phyloP scores from a whole-genome alignment of 2,329 filamentous ascomycete species.

The Pezicula carpinea region DNA sequence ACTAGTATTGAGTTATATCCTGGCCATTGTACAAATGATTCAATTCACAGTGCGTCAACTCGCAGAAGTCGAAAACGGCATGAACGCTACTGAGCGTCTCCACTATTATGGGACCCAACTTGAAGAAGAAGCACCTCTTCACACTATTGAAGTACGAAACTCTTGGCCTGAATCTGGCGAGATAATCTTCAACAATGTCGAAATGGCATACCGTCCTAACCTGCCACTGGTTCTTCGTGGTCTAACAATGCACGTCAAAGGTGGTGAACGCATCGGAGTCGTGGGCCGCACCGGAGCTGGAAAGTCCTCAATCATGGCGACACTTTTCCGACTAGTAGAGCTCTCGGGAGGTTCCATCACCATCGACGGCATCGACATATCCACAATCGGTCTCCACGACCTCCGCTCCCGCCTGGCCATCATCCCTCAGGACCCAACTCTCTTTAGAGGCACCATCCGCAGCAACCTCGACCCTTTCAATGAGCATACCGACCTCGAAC shows the following conservation, averaged over 20 bases:
- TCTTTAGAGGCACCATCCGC: slow-evolving; percentile 76
- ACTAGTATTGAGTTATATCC: slow-evolving; percentile 86
- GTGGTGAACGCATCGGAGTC: slow-evolving; percentile 76
- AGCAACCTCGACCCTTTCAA: slow-evolving; percentile 77
- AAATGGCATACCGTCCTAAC: slow-evolving; percentile 72
- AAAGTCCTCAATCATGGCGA: slow-evolving; percentile 80
- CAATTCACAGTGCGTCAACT: slow-evolving; percentile 93
- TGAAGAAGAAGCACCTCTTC: slow-evolving; percentile 83
- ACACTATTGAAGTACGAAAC: background rate
- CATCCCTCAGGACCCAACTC: slow-evolving; percentile 79
- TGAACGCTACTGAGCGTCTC: slow-evolving; percentile 92
- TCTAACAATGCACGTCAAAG: slow-evolving; percentile 65
- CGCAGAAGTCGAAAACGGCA: slow-evolving; percentile 94
- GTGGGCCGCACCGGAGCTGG: slow-evolving; percentile 79
- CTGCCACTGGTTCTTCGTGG: slow-evolving; percentile 70
- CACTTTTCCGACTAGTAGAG: slow-evolving; percentile 72
- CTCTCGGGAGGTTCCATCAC: slow-evolving; percentile 57
- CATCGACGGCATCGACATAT: slow-evolving; percentile 66
- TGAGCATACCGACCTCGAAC: slow-evolving; percentile 71
- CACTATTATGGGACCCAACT: slow-evolving; percentile 84
- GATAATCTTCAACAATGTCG: slow-evolving; percentile 68
- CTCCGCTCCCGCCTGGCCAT: slow-evolving; percentile 73
- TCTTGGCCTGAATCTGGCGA: slow-evolving; percentile 85
- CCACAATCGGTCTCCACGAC: slow-evolving; percentile 69
- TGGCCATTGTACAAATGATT: slow-evolving; percentile 90